These are phyloP conservation scores for Alnus rubra DNA, from an alignment of 306 rosid species.

Conservation along the genomic window DNA sequence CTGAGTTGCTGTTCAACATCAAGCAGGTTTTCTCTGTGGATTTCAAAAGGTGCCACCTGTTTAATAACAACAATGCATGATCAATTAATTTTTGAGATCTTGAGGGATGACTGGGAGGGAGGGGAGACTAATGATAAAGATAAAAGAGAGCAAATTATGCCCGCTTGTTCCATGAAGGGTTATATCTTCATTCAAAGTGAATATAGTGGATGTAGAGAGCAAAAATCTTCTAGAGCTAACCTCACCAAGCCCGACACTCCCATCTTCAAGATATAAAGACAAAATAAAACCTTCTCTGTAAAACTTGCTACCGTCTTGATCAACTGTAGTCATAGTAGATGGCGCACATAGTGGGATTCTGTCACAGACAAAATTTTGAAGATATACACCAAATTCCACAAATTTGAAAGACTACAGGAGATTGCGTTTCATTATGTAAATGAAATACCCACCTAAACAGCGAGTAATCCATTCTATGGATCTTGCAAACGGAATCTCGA, in stretches of 20 bases:
- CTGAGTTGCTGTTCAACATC: conserved; percentile 89
- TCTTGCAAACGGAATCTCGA: conserved; percentile 44
- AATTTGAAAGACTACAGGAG: not conserved
- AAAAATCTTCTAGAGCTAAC: conserved; percentile 46
- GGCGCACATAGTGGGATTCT: conserved; percentile 77
- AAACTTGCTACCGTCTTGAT: conserved; percentile 39
- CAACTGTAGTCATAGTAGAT: conserved; percentile 49
- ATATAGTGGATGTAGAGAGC: not conserved
- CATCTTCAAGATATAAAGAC: conserved; percentile 81
- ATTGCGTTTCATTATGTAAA: conserved; percentile 5
- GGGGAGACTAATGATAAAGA: conserved; percentile 1
- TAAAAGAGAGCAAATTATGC: not conserved
- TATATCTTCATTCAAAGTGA: not conserved
- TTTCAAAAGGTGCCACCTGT: conserved; percentile 87
- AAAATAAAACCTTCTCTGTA: conserved; percentile 82
- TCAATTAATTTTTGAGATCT: conserved; percentile 13
- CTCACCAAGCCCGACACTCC: conserved; percentile 89
- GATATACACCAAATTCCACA: conserved; percentile 8
- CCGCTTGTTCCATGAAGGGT: not conserved
- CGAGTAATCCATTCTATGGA: conserved; percentile 56
- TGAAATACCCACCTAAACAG: conserved; percentile 59
- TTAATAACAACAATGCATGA: conserved; percentile 24
- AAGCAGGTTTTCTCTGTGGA: conserved; percentile 61
- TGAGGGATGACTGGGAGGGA: not conserved
- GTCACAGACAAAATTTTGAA: conserved; percentile 29